A percentile compares a stretch with the other conserved stretches of the same genome.
phyloP scores from a whole-genome alignment of 2,329 filamentous ascomycete species.

The Xenoacremonium recifei region DNA sequence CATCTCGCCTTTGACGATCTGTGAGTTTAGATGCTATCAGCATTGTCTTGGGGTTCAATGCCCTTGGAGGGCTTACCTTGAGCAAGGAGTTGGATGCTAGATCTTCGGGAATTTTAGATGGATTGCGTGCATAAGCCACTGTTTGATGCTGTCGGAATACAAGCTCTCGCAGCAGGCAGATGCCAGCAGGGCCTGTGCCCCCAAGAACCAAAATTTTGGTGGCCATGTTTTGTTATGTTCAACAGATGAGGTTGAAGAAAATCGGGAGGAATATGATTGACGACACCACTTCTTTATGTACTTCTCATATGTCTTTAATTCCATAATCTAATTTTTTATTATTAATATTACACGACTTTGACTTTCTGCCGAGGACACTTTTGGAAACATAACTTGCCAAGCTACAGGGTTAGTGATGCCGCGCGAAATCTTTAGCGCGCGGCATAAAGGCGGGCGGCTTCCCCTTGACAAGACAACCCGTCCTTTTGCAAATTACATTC shows the following conservation, averaged over 20 bases:
- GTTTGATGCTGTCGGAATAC: conserved; percentile 22
- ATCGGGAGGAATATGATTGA: too few relatives aligned
- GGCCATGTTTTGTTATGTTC: not conserved
- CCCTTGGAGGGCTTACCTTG: conserved; percentile 4
- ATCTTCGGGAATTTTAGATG: conserved; percentile 9
- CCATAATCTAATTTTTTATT: too few relatives aligned
- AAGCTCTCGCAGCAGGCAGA: conserved; percentile 29
- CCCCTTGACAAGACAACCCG: not conserved
- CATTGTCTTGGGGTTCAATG: not conserved
- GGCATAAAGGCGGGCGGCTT: not conserved
- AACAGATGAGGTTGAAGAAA: too few relatives aligned
- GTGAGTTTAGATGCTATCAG: conserved; percentile 2
- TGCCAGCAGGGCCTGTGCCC: conserved; percentile 30
- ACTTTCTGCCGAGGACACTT: too few relatives aligned
- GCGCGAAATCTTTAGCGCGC: not conserved
- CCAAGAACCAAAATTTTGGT: conserved; percentile 27
- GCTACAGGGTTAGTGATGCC: too few relatives aligned
- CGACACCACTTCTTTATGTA: too few relatives aligned
- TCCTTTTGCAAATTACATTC: not conserved
- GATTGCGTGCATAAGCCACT: conserved; percentile 17
- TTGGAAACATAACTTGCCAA: too few relatives aligned
- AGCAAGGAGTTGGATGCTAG: conserved; percentile 2
- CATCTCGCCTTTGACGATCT: conserved; percentile 26
- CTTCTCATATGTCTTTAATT: too few relatives aligned
- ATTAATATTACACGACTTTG: too few relatives aligned